Evolutionary conservation across 2,329 filamentous ascomycete species (phyloP), one percentile per base, ranked within the genome.

Genomic region (Talaromyces atroroseus): DNA sequence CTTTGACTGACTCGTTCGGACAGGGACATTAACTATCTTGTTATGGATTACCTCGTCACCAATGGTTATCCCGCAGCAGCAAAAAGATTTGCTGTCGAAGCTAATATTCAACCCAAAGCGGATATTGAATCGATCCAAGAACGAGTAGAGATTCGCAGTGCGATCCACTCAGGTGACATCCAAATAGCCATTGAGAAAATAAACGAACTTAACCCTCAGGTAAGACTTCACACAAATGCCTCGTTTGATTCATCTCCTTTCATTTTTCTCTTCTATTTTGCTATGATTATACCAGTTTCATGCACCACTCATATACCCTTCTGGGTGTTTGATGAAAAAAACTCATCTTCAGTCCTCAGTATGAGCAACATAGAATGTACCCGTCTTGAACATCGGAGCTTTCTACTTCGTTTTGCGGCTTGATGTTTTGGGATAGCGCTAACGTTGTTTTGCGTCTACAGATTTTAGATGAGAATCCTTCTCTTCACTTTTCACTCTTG

Each of bases 251-350:
- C 16, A 8, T 72, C 51, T n/a, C 16, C 51, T 69, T 20, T 32
- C 11, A 4, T 59, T 56, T 44, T 58, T 58, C 49, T 38, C 51
- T 60, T 51, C 47, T 60, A 26, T 63, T 58, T 77, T 83, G 81
- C 82, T 76, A 92, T 94, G 94, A 99, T 99, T 96, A 96, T 80
- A 89, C 80, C 82, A 81, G 88, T 81, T 92, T 95, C 92, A 99
- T 99, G 94, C 94, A 99, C 94, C 94, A 99, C 94, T 91, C 94
- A 90, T 94, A 97, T 84, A 80, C 80, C 82, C 84, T 85, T 83
- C 80, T 80, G 84, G 85, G 86, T 83, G 76, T 84, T n/a, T 94
- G 94, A 95, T 95, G 92, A 97, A 78, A 84, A 82, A 77, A 78
- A 79, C 77, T 76, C 76, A 77, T 83, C 86, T 88, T 89, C 86